These are phyloP conservation scores for Cadophora sp. DNA, from an alignment of 2,329 filamentous ascomycete genomes.

Conservation along the genomic window DNA sequence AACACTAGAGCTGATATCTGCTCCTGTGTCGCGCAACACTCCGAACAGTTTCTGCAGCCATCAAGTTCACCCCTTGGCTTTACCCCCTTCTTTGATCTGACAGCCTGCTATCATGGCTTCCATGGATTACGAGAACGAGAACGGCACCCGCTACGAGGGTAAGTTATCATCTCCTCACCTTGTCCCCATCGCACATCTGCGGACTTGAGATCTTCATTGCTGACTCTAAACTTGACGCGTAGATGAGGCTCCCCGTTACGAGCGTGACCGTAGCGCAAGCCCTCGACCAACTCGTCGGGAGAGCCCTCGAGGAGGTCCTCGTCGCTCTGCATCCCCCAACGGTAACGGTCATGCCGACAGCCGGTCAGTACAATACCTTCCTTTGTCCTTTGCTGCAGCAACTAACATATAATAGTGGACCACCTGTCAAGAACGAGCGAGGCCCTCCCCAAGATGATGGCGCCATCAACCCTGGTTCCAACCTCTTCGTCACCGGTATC, in stretches of 20 bases:
- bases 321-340: conserved; percentile 68
- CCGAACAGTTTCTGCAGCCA: not conserved
- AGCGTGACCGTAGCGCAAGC: conserved; percentile 60
- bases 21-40: conserved; percentile 23
- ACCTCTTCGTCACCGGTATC: conserved; percentile 98
- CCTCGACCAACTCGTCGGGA: conserved; percentile 1
- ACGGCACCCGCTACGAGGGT: conserved; percentile 72
- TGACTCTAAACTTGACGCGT: conserved; percentile 36
- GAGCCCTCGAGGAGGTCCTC: conserved; percentile 59
- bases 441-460: conserved; percentile 69
- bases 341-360: conserved; percentile 55
- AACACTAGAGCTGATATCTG: conserved; percentile 23
- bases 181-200: not conserved
- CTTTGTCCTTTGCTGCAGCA: not conserved
- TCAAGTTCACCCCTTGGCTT: conserved; percentile 17
- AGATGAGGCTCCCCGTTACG: conserved; percentile 72
- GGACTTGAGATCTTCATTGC: conserved; percentile 21
- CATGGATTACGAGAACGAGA: conserved; percentile 75
- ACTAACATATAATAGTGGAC: conserved; percentile 42
- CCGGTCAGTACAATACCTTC: conserved; percentile 49
- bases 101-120: conserved; percentile 53
- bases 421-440: conserved; percentile 60
- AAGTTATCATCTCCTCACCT: conserved; percentile 40
- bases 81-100: conserved; percentile 25
- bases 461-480: conserved; percentile 91